A percentile compares a stretch with the other conserved stretches of the same genome.
Conservation (phyloP, 2,329 filamentous ascomycete species). For the Phialemonium atrogriseum region DNA sequence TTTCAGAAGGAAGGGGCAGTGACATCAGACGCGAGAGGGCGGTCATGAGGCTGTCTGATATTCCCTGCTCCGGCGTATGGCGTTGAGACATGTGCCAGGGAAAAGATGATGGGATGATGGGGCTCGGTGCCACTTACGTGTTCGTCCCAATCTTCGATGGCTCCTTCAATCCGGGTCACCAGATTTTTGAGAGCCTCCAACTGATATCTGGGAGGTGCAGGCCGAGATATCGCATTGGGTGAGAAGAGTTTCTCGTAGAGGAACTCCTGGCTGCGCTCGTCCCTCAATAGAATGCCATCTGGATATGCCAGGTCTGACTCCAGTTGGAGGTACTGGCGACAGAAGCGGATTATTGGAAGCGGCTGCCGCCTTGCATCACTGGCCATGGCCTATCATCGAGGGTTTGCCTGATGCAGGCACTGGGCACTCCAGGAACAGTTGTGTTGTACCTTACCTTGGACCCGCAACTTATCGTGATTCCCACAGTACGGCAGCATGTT, state of each 20-base stretch:
- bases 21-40: slow-evolving; percentile 58
- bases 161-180: slow-evolving; percentile 58
- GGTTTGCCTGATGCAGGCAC: too few species aligned
- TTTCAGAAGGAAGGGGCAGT: slow-evolving; percentile 54
- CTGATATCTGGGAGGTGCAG: slow-evolving; percentile 63
- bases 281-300: slow-evolving; percentile 45
- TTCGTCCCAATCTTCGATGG: slow-evolving; percentile 74
- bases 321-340: slow-evolving; percentile 72
- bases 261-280: slow-evolving; percentile 53
- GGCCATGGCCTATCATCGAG: too few species aligned
- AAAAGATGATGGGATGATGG: slow-evolving; percentile 2
- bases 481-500: too few species aligned
- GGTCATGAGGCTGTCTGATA: slow-evolving; percentile 72
- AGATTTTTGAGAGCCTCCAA: slow-evolving; percentile 67
- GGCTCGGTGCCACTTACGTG: slow-evolving; percentile 62
- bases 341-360: slow-evolving; percentile 47
- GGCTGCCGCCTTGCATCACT: too few species aligned
- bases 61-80: slow-evolving; percentile 48
- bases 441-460: too few species aligned
- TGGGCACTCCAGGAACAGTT: too few species aligned
- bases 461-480: too few species aligned
- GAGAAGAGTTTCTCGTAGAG: slow-evolving; percentile 63
- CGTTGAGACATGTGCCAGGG: slow-evolving; percentile 2
- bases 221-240: slow-evolving; percentile 40
- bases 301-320: slow-evolving; percentile 60